Evolutionary conservation across 768 basidiomycete species (phyloP), one percentile per base, ranked within the genome.

Genomic region (Boletellus emodensis): DNA sequence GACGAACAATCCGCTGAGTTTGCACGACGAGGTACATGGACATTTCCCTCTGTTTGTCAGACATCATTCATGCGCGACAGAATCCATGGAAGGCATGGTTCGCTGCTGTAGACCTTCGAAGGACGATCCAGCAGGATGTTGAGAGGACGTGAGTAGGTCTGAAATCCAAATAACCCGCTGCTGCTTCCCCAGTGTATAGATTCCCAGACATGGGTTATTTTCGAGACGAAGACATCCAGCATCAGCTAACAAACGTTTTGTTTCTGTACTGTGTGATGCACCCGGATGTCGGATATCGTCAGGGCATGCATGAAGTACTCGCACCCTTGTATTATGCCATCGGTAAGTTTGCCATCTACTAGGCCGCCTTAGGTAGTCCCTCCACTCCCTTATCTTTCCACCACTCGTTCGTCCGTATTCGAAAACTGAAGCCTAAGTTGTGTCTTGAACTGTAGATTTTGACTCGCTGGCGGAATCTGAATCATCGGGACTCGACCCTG

Each of bases 11-110:
- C 91, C 90, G 10, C 71, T 93, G 36, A 90, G 87, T 65, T 70
- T 90, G 52, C 83, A 92, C 58, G 77, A 84, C 49, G 82, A 90
- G 75, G 86, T 87, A 48, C 41, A 71, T 34, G 14, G 18, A 6
- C 18, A 20, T 28, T 37, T 10, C 36, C 24, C 34, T 38, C 22
- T 34, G 24, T 4, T 3, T 18, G 24, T 36, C 14, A 2, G 18
- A 15, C n/a, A 8, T 39, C 15, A 9, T 43, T 51, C 44, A 52
- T 39, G 11, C 4, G 18, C 40, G 12, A 57, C 41, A 94, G 84
- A 96, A 94, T 69, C 94, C 94, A 10, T 99, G 96, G 96, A 87
- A 83, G 58, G 81, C 83, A 41, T 98, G 93, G 91, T 99, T 97
- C 67, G 75, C 83, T 26, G 81, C 92, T 36, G 77, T 94, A 15